phyloP scores from a whole-genome alignment of 1,284 basidiomycete species.

The Rhodotorula sp. region DNA sequence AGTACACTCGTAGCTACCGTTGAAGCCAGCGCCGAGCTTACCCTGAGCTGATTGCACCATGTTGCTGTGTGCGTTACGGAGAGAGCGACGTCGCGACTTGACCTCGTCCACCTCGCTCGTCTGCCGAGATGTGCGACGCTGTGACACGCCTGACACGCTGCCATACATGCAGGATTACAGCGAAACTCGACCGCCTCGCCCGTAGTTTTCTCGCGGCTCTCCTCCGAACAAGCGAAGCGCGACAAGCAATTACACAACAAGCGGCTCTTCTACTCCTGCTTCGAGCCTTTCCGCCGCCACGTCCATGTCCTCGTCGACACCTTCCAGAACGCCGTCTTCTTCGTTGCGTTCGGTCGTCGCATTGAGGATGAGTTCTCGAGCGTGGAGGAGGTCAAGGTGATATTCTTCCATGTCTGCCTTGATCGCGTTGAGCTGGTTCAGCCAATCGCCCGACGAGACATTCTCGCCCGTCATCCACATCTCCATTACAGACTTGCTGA shows the following conservation, averaged over 20 bases:
- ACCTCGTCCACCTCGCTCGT: background rate
- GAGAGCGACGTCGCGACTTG: background rate
- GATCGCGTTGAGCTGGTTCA: background rate
- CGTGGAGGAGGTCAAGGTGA: background rate
- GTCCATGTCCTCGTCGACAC: background rate
- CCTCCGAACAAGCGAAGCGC: no score
- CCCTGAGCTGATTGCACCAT: conserved; percentile 16
- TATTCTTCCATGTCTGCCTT: background rate
- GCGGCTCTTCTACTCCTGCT: no score
- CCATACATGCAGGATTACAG: no score
- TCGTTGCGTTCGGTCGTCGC: background rate
- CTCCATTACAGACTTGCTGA: background rate
- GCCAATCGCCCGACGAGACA: background rate
- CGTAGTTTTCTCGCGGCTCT: no score
- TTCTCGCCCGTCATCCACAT: background rate
- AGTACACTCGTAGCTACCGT: background rate
- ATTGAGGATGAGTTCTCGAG: background rate
- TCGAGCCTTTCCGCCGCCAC: no score
- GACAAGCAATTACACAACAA: no score
- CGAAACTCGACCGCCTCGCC: no score
- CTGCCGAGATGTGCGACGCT: background rate
- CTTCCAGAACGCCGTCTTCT: background rate
- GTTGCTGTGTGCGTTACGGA: background rate
- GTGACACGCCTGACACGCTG: no score
- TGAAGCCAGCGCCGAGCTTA: background rate